Percentiles rank a stretch among this genome's conserved stretches.
These are phyloP conservation scores for Pseudonectria foliicola DNA, from an alignment of 2,329 filamentous ascomycete species.

Conservation along the genomic window DNA sequence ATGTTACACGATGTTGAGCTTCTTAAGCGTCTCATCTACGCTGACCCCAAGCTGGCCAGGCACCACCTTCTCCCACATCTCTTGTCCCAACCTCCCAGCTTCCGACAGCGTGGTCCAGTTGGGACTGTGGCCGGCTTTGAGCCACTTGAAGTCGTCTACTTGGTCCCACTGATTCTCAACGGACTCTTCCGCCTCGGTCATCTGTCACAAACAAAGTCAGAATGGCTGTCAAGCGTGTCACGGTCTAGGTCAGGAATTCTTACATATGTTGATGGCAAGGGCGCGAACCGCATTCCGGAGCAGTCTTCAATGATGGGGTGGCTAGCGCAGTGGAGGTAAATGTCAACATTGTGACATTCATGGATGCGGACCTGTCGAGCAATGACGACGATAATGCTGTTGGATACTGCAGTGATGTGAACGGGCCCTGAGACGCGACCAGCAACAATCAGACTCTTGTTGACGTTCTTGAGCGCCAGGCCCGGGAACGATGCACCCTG, in stretches of 20 bases:
- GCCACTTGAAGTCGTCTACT: conserved; percentile 97
- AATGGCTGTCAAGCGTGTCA: neutral
- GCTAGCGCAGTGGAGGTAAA: conserved; percentile 77
- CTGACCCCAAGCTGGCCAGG: conserved; percentile 55
- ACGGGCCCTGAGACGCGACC: conserved; percentile 73
- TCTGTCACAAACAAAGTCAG: conserved; percentile 14
- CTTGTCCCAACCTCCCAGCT: conserved; percentile 49
- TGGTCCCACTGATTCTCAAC: conserved; percentile 72
- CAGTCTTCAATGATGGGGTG: conserved; percentile 95
- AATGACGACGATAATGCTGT: conserved; percentile 70
- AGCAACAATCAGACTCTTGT: conserved; percentile 64
- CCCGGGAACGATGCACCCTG: conserved; percentile 61
- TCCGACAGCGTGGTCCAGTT: conserved; percentile 72
- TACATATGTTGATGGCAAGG: conserved; percentile 64
- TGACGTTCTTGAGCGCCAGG: conserved; percentile 59
- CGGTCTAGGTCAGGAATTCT: conserved; percentile 26
- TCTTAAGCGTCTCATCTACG: conserved; percentile 57
- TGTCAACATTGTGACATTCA: conserved; percentile 69
- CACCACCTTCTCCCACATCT: conserved; percentile 63
- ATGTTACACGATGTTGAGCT: conserved; percentile 33
- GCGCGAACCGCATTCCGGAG: conserved; percentile 67
- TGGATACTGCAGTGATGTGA: conserved; percentile 69
- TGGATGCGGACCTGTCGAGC: conserved; percentile 92
- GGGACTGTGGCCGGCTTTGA: conserved; percentile 77
- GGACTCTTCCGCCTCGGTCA: conserved; percentile 22